A percentile compares a stretch with the other conserved stretches of the same genome.
Evolutionary conservation across 352 stramenopile species (phyloP).

Genomic region (Pythium brassicae): DNA sequence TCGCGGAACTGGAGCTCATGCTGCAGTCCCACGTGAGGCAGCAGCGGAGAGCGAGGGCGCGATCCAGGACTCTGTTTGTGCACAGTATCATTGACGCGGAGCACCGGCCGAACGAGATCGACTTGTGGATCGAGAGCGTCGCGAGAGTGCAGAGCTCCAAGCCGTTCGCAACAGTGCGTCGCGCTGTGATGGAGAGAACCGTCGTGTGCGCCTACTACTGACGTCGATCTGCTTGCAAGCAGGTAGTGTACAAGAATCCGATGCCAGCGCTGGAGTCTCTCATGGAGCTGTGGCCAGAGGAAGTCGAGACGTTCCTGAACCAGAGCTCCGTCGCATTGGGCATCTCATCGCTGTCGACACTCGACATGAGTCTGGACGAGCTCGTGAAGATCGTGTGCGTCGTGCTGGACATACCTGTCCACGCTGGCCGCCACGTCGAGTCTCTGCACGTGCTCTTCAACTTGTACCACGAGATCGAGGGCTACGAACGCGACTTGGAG

Average conservation of each 20-base stretch:
- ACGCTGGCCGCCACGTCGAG: conserved; percentile 73
- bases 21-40: conserved; percentile 73
- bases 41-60: conserved; percentile 17
- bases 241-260: conserved; percentile 80
- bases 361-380: conserved; percentile 87
- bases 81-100: conserved; percentile 87
- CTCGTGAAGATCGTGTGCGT: conserved; percentile 83
- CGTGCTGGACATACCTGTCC: conserved; percentile 91
- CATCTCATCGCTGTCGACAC: conserved; percentile 27
- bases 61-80: conserved; percentile 49
- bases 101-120: conserved; percentile 83
- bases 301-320: conserved; percentile 71
- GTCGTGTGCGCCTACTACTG: no score
- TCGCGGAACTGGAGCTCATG: conserved; percentile 87
- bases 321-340: conserved; percentile 10
- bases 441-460: conserved; percentile 91
- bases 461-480: conserved; percentile 78
- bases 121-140: conserved; percentile 91
- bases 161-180: conserved; percentile 35
- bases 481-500: conserved; percentile 42
- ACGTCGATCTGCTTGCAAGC: background rate
- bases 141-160: conserved; percentile 85
- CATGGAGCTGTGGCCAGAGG: conserved; percentile 90
- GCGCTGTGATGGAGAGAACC: background rate
- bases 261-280: conserved; percentile 86